These are phyloP conservation scores for Talaromyces rugulosus DNA, from an alignment of 2,329 filamentous ascomycete genomes.

Conservation along the genomic window DNA sequence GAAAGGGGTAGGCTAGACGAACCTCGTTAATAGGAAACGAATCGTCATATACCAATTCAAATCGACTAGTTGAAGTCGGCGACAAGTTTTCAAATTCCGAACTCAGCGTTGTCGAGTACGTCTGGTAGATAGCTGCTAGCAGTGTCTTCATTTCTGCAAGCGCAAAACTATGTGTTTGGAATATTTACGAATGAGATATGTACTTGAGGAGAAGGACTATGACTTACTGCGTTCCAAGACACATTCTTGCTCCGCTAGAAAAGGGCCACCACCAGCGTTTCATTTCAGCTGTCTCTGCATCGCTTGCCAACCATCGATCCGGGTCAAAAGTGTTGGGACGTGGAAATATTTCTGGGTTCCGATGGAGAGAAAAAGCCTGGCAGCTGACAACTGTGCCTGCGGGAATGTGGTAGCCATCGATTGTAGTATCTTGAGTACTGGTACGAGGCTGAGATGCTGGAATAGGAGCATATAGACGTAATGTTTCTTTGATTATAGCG, in stretches of 20 bases:
- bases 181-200: neutral
- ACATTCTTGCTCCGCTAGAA: constrained; percentile 6
- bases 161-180: neutral
- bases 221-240: constrained; percentile 3
- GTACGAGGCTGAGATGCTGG: neutral
- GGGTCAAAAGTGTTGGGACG: constrained; percentile 21
- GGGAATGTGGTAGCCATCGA: constrained; percentile 3
- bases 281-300: constrained; percentile 4
- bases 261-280: constrained; percentile 5
- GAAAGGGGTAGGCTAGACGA: neutral
- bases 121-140: constrained; percentile 1
- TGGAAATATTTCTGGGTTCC: constrained; percentile 24
- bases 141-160: constrained; percentile 4
- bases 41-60: constrained; percentile 4
- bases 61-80: neutral
- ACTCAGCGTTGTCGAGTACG: neutral
- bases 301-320: constrained; percentile 23
- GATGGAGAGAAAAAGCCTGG: constrained; percentile 20
- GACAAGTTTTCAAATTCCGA: constrained; percentile 1
- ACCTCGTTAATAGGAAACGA: neutral
- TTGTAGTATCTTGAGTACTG: neutral
- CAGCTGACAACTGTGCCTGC: constrained; percentile 4
- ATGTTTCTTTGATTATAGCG: constrained; percentile 1
- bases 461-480: constrained; percentile 3
- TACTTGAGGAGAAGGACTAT: neutral